phyloP scores from a whole-genome alignment of 2,329 filamentous ascomycete species.

The Lachnellula suecica region DNA sequence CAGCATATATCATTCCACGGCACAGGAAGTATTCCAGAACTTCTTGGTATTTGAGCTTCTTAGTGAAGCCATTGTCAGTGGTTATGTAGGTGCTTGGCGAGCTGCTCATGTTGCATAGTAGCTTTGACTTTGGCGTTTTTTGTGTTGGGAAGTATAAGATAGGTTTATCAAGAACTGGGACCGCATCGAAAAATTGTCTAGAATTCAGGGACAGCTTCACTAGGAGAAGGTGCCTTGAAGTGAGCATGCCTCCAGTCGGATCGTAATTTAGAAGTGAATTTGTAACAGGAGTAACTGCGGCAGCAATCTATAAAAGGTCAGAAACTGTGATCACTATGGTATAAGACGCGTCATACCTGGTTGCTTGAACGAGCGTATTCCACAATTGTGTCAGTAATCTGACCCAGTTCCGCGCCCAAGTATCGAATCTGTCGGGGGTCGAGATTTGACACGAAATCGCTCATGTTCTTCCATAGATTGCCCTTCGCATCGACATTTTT shows the following conservation, averaged over 20 bases:
- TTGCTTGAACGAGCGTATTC: constrained; percentile 17
- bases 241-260: constrained; percentile 64
- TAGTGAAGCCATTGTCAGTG: constrained; percentile 54
- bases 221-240: constrained; percentile 59
- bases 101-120: constrained; percentile 46
- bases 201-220: constrained; percentile 56
- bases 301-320: constrained; percentile 22
- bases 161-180: constrained; percentile 62
- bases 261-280: constrained; percentile 64
- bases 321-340: not conserved
- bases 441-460: constrained; percentile 39
- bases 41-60: constrained; percentile 47
- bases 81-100: constrained; percentile 59
- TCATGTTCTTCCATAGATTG: constrained; percentile 48
- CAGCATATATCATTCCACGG: constrained; percentile 64
- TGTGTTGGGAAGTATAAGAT: constrained; percentile 63
- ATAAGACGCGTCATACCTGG: constrained; percentile 20
- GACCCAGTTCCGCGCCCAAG: constrained; percentile 45
- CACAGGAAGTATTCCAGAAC: constrained; percentile 69
- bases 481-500: constrained; percentile 20
- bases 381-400: constrained; percentile 41
- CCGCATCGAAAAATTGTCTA: constrained; percentile 51
- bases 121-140: constrained; percentile 34
- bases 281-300: constrained; percentile 28
- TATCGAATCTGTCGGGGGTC: constrained; percentile 56